Evolutionary conservation across 306 rosid species (phyloP).

Genomic region (Casuarina glauca): DNA sequence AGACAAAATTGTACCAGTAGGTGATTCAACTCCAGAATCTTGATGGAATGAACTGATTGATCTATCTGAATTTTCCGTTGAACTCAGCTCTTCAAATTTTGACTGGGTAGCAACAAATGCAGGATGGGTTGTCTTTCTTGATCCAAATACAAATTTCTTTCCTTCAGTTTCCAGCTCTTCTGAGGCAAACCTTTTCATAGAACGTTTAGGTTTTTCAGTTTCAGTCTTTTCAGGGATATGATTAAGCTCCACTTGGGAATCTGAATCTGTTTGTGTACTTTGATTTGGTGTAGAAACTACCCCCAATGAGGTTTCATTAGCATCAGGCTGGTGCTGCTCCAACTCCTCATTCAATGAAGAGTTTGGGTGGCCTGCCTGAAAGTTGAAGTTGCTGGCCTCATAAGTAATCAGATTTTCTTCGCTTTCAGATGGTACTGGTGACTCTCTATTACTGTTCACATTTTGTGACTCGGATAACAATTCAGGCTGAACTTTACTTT

Average conservation of each 20-base stretch:
- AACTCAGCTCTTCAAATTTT: slow-evolving; percentile 69
- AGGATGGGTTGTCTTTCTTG: slow-evolving; percentile 66
- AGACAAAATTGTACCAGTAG: slow-evolving; percentile 35
- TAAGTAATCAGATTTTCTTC: slow-evolving; percentile 51
- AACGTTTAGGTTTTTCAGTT: slow-evolving; percentile 49
- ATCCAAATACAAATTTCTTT: slow-evolving; percentile 52
- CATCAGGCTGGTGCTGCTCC: slow-evolving; percentile 50
- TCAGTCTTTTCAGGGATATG: slow-evolving; percentile 47
- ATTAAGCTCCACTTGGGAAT: slow-evolving; percentile 35
- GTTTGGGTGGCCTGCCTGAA: slow-evolving; percentile 39
- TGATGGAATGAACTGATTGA: slow-evolving; percentile 39
- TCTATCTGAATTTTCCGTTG: slow-evolving; percentile 42
- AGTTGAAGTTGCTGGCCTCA: slow-evolving; percentile 45
- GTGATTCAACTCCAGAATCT: slow-evolving; percentile 55
- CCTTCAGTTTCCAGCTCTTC: slow-evolving; percentile 75
- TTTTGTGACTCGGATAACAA: slow-evolving; percentile 38
- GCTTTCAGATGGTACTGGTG: slow-evolving; percentile 49
- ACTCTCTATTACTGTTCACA: slow-evolving; percentile 35
- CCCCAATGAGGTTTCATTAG: slow-evolving; percentile 34
- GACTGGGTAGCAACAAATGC: slow-evolving; percentile 71
- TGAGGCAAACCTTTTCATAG: slow-evolving; percentile 55
- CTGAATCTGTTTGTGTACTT: slow-evolving; percentile 34
- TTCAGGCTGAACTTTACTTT: slow-evolving; percentile 42
- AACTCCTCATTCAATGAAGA: slow-evolving; percentile 38
- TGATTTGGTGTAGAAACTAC: slow-evolving; percentile 37